phyloP scores from a whole-genome alignment of 768 basidiomycete genomes.

The Tylopilus vinaceipallidus region DNA sequence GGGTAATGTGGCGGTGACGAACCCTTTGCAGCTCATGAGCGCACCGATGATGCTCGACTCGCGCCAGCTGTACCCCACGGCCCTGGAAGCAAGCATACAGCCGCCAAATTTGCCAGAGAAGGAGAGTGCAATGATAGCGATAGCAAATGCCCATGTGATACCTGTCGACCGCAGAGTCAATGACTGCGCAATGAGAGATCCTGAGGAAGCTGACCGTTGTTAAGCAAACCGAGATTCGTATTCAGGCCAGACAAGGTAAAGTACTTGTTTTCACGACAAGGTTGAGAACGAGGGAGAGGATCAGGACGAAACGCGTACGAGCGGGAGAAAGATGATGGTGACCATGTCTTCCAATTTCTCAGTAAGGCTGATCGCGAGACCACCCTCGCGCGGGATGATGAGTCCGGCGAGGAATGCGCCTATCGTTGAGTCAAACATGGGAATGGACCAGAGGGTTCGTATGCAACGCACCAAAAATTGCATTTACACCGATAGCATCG shows the following conservation, averaged over 20 bases:
- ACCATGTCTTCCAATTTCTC: constrained; percentile 97
- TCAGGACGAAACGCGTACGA: constrained; percentile 41
- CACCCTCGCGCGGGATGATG: constrained; percentile 84
- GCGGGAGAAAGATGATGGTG: constrained; percentile 81
- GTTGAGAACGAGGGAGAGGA: neutral
- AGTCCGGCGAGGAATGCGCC: constrained; percentile 81
- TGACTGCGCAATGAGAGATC: neutral
- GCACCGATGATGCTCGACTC: constrained; percentile 85
- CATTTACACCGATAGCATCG: constrained; percentile 87
- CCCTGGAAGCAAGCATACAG: constrained; percentile 66
- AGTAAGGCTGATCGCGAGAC: constrained; percentile 81
- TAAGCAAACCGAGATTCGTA: constrained; percentile 81
- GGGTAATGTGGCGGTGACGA: constrained; percentile 4
- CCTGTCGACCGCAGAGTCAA: constrained; percentile 37
- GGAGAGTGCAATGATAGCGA: constrained; percentile 74
- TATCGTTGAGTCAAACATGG: constrained; percentile 21
- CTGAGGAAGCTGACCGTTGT: constrained; percentile 51
- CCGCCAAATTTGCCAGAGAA: constrained; percentile 92
- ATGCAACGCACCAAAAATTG: constrained; percentile 69
- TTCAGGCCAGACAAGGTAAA: constrained; percentile 90
- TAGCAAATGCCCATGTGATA: constrained; percentile 84
- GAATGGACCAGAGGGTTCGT: neutral
- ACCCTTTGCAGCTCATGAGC: constrained; percentile 97
- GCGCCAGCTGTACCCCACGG: constrained; percentile 70
- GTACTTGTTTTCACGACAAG: constrained; percentile 54